These are phyloP conservation scores for Pythium dissotocum DNA, from an alignment of 352 stramenopile genomes.

Conservation along the genomic window DNA sequence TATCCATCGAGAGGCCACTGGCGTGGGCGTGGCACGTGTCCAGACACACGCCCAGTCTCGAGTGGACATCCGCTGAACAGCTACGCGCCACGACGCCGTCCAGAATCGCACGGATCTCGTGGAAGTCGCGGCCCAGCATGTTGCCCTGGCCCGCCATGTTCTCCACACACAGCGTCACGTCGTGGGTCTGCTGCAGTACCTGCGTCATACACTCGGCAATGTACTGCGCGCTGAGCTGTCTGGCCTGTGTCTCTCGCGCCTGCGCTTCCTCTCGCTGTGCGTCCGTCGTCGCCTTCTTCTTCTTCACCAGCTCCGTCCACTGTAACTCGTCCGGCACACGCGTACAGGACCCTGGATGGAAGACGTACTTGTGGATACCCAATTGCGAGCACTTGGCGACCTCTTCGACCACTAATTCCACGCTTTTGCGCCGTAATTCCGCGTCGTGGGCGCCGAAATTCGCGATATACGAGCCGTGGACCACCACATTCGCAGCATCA, in stretches of 20 bases:
- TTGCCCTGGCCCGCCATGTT: constrained; percentile 52
- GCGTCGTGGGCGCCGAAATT: constrained; percentile 45
- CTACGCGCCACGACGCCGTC: constrained; percentile 18
- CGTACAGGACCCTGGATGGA: constrained; percentile 45
- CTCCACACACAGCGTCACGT: constrained; percentile 41
- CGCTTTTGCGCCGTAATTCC: constrained; percentile 35
- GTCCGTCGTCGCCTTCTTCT: constrained; percentile 14
- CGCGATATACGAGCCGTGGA: constrained; percentile 50
- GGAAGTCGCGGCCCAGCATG: constrained; percentile 36
- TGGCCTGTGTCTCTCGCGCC: constrained; percentile 11
- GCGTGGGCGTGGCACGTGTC: constrained; percentile 50
- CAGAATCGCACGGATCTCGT: constrained; percentile 39
- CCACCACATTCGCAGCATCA: constrained; percentile 28
- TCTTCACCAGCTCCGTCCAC: constrained; percentile 15
- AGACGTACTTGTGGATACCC: constrained; percentile 41
- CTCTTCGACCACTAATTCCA: constrained; percentile 44
- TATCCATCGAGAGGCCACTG: constrained; percentile 32
- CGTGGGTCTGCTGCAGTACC: constrained; percentile 30
- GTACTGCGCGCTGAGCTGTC: constrained; percentile 27
- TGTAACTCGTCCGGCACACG: constrained; percentile 15
- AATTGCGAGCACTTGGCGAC: constrained; percentile 41
- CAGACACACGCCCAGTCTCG: constrained; percentile 41
- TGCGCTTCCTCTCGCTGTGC: constrained; percentile 12
- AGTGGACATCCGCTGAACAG: not conserved
- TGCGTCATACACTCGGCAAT: constrained; percentile 36